These are phyloP conservation scores for Lasiodiplodia citricola DNA, from an alignment of 2,329 filamentous ascomycete genomes.

Conservation along the genomic window DNA sequence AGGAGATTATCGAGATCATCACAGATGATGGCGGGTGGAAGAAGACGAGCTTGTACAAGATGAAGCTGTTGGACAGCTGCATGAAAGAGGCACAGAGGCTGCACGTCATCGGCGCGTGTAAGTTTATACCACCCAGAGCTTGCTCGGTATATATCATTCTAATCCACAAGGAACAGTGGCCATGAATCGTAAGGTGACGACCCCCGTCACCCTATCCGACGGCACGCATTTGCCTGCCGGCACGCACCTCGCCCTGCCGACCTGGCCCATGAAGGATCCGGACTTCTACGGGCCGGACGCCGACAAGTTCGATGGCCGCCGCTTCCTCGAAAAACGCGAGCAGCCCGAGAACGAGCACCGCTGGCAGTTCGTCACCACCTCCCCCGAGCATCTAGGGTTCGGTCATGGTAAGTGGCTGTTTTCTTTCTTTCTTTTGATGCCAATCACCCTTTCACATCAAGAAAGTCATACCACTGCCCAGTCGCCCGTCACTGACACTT, in stretches of 20 bases:
- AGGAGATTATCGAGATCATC: neutral
- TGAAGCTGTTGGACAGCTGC: conserved; percentile 51
- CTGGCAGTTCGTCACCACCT: conserved; percentile 28
- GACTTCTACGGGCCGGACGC: neutral
- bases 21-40: conserved; percentile 33
- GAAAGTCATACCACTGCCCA: too few species aligned
- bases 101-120: neutral
- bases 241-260: neutral
- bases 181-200: neutral
- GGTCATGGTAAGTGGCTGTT: conserved; percentile 29
- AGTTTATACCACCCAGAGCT: neutral
- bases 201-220: conserved; percentile 20
- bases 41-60: conserved; percentile 45
- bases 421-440: neutral
- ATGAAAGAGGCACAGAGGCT: conserved; percentile 48
- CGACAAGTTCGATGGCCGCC: conserved; percentile 1
- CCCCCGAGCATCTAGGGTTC: conserved; percentile 25
- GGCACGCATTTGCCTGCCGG: conserved; percentile 2
- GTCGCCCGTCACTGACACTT: neutral
- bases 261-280: conserved; percentile 10
- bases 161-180: neutral
- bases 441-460: too few species aligned
- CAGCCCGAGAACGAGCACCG: conserved; percentile 6
- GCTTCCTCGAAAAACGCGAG: conserved; percentile 15
- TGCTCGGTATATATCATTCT: neutral